Conservation (phyloP, 139 green algal genomes). For the Ostreobium quekettii region DNA sequence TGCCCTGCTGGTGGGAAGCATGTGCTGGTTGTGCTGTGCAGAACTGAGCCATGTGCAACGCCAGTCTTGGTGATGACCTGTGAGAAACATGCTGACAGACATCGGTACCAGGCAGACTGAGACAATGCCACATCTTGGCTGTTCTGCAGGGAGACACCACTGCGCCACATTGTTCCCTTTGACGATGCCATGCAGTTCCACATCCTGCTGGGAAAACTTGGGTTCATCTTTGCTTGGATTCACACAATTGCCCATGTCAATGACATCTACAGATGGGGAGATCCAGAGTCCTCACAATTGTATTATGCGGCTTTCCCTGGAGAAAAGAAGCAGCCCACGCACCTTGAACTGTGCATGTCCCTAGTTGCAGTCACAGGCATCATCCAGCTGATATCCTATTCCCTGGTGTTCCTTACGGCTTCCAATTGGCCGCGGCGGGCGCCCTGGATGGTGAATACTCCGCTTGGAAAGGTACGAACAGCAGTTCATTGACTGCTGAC, state of each 20-base stretch:
- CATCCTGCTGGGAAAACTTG: conserved; percentile 10
- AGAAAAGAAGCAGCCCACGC: background rate
- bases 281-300: conserved; percentile 3
- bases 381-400: too few species aligned
- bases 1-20: too few species aligned
- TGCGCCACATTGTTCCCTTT: background rate
- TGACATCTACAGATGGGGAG: conserved; percentile 12
- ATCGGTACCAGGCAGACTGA: too few species aligned
- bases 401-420: background rate
- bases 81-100: too few species aligned
- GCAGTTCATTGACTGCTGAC: too few species aligned
- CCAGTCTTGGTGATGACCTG: too few species aligned
- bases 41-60: too few species aligned
- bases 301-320: conserved; percentile 4
- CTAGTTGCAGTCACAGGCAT: conserved; percentile 7
- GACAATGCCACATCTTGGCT: too few species aligned
- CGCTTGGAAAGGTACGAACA: background rate
- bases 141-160: background rate
- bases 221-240: conserved; percentile 9
- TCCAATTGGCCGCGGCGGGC: background rate
- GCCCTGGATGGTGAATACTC: background rate
- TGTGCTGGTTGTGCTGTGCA: too few species aligned
- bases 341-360: background rate
- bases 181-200: background rate
- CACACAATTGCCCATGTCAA: conserved; percentile 19